Evolutionary conservation across 495 filamentous ascomycete genomes (phyloP), one percentile per base, ranked within the genome.

Genomic region (Pseudomonodictys pantanalensis): DNA sequence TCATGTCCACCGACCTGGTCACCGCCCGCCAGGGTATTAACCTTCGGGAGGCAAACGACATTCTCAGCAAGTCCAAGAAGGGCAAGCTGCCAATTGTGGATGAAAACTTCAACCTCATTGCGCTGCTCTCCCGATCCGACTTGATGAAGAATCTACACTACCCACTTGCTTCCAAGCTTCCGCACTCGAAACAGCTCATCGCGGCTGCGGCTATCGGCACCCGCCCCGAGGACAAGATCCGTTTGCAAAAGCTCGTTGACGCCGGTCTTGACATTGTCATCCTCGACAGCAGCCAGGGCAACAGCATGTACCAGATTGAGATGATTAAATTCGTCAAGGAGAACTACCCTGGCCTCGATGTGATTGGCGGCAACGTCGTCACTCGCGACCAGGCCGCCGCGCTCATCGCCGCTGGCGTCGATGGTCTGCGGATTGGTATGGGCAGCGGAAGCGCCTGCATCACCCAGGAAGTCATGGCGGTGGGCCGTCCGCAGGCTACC

Each of bases 381-480:
- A 97, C 93, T 26, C 82, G 90, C 26, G 91, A 96, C 64, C 93
- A 99, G 77, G 93, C 93, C 64, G 93, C 93, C 30, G 72, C 81
- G 60, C 76, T 99, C 60, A 97, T 99, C 69, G 91, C 89, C 52
- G 93, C 93, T 47, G 93, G 93, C 69, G 92, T 87, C 57, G 93
- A 99, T 75, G 93, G 92, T 65, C 86, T 99, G 63, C 88, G 93
- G 69, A 99, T 99, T 74, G 93, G 93, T 72, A 99, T 99, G 93
- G 93, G 93, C 66, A 92, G 89, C 71, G 93, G 93, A 68, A 93
- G 88, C 66, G 93, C 93, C 69, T 99, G 93, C 77, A 99, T 99
- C 69, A 99, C 93, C 44, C 93, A 99, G 77, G 93, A 99, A 77
- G 93, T 99, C 69, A 99, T 99, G 93, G 93, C 93, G 52, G 91